Percentiles rank a stretch among this genome's conserved stretches.
phyloP scores from a whole-genome alignment of 2,329 filamentous ascomycete genomes.

The Diaporthe citriasiana region DNA sequence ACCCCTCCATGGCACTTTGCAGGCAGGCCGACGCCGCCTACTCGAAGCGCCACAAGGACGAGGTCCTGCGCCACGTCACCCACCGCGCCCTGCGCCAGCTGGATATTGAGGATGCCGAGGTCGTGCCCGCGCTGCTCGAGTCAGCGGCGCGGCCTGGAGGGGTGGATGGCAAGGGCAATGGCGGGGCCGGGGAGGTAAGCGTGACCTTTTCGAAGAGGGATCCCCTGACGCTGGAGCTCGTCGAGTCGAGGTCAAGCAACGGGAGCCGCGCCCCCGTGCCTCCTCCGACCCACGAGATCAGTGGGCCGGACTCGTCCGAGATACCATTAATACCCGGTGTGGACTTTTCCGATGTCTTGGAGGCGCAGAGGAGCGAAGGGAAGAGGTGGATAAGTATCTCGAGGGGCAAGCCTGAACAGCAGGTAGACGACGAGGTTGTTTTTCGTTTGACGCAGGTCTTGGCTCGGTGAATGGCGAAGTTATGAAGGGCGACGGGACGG shows the following conservation, averaged over 20 bases:
- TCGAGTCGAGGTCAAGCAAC: constrained; percentile 32
- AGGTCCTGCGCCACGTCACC: constrained; percentile 22
- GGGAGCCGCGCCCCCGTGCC: constrained; percentile 30
- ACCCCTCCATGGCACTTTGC: constrained; percentile 42
- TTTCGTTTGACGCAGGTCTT: constrained; percentile 39
- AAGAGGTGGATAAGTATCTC: constrained; percentile 40
- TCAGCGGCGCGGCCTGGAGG: not conserved
- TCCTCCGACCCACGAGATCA: constrained; percentile 38
- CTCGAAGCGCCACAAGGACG: constrained; percentile 32
- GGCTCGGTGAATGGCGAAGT: constrained; percentile 17
- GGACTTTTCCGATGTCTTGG: constrained; percentile 11
- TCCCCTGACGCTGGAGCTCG: constrained; percentile 35
- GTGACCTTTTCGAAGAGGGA: constrained; percentile 36
- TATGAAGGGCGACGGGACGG: not conserved
- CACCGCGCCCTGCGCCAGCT: constrained; percentile 38
- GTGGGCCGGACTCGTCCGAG: constrained; percentile 34
- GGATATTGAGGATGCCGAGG: constrained; percentile 39
- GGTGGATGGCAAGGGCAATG: not conserved
- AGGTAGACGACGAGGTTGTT: constrained; percentile 30
- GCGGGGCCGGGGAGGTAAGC: not conserved
- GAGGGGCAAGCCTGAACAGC: not conserved
- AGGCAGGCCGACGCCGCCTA: constrained; percentile 40
- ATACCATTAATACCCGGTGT: constrained; percentile 18
- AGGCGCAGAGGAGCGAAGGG: constrained; percentile 35
- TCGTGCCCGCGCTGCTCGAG: constrained; percentile 35